Evolutionary conservation across 192 early-diverging fungal species (phyloP).

Genomic region (Coemansia sp.): DNA sequence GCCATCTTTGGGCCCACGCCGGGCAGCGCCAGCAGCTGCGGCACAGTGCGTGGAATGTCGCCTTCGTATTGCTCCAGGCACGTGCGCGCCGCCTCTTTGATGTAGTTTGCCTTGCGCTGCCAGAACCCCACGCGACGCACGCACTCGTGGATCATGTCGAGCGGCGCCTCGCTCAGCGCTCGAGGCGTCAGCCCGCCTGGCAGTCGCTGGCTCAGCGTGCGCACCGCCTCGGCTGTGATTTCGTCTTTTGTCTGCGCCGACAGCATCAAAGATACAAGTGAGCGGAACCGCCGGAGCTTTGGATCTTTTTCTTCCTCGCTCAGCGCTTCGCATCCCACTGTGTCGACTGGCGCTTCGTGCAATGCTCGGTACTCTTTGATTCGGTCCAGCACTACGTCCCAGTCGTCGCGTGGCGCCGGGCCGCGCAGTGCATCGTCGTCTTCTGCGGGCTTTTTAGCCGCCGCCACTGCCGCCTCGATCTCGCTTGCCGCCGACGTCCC

Average conservation of each 20-base stretch:
- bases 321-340: slow-evolving; percentile 81
- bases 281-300: slow-evolving; percentile 74
- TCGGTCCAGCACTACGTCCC: slow-evolving; percentile 63
- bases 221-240: slow-evolving; percentile 76
- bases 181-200: slow-evolving; percentile 71
- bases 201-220: slow-evolving; percentile 62
- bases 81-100: slow-evolving; percentile 77
- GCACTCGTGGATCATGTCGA: slow-evolving; percentile 64
- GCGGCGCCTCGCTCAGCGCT: slow-evolving; percentile 61
- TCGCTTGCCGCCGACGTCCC: slow-evolving; percentile 16
- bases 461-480: slow-evolving; percentile 5
- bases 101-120: slow-evolving; percentile 76
- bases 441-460: slow-evolving; percentile 21
- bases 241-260: slow-evolving; percentile 94
- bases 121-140: slow-evolving; percentile 90
- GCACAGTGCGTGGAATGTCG: slow-evolving; percentile 82
- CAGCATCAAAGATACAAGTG: slow-evolving; percentile 81
- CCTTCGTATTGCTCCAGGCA: slow-evolving; percentile 68
- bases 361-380: slow-evolving; percentile 68
- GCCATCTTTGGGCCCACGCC: slow-evolving; percentile 97
- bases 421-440: slow-evolving; percentile 50
- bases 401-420: slow-evolving; percentile 55
- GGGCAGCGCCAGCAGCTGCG: slow-evolving; percentile 74
- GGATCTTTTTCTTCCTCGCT: slow-evolving; percentile 56
- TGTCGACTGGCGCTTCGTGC: slow-evolving; percentile 80